Conservation (phyloP, 2,329 filamentous ascomycete species). For the Boeremia lycopersici region DNA sequence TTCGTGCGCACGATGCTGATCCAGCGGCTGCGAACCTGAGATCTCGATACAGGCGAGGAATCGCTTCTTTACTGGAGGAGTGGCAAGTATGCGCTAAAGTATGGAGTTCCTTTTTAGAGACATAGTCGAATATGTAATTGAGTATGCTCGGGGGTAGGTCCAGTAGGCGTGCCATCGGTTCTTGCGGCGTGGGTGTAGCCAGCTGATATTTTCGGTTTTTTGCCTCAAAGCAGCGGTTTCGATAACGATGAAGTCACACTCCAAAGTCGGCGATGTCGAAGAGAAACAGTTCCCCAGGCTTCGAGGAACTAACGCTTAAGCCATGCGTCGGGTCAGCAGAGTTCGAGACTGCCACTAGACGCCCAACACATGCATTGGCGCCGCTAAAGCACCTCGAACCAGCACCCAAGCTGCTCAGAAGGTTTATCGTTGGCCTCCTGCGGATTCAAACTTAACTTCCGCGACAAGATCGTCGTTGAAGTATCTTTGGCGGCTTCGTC, state of each 20-base stretch:
- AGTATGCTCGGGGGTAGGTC: slow-evolving; percentile 25
- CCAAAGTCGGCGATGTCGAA: neutral
- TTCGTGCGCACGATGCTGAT: slow-evolving; percentile 26
- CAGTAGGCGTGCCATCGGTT: slow-evolving; percentile 24
- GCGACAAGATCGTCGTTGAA: neutral
- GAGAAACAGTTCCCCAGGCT: neutral
- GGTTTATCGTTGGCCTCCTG: neutral
- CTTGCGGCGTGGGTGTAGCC: neutral
- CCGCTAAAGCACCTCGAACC: neutral
- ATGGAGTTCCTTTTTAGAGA: slow-evolving; percentile 21
- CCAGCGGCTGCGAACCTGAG: slow-evolving; percentile 27
- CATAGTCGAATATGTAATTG: slow-evolving; percentile 20
- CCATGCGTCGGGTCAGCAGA: slow-evolving; percentile 3
- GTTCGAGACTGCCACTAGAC: slow-evolving; percentile 12
- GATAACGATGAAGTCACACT: neutral
- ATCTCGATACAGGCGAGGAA: slow-evolving; percentile 27
- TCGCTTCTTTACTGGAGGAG: slow-evolving; percentile 17
- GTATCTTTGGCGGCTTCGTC: neutral
- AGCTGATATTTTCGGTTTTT: neutral
- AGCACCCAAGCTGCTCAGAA: neutral
- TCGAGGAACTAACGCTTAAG: neutral
- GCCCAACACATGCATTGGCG: slow-evolving; percentile 8
- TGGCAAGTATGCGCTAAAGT: slow-evolving; percentile 23
- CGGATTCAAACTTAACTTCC: neutral
- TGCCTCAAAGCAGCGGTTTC: neutral